Percentiles rank a stretch among this genome's conserved stretches.
These are phyloP conservation scores for Salix udensis DNA, from an alignment of 345 rosid genomes.

Conservation along the genomic window DNA sequence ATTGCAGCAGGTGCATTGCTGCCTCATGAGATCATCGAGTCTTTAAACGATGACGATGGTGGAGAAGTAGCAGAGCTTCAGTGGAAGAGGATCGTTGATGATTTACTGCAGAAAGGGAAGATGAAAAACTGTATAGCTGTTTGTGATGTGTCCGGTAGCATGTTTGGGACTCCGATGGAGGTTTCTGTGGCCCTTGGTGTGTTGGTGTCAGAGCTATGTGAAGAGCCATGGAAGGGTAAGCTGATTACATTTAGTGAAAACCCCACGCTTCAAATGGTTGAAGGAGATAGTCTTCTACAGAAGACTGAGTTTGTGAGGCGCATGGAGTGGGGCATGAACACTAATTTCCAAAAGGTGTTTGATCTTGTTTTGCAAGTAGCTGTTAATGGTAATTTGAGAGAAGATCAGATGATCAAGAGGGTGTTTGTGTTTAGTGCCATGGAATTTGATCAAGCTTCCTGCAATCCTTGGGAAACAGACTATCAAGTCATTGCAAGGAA, in stretches of 20 bases:
- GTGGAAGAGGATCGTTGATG: slow-evolving; percentile 65
- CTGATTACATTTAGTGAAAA: slow-evolving; percentile 47
- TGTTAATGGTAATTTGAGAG: slow-evolving; percentile 36
- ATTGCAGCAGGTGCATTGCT: slow-evolving; percentile 62
- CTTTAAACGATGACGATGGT: slow-evolving; percentile 34
- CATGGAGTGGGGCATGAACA: slow-evolving; percentile 37
- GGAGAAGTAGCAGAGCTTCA: slow-evolving; percentile 57
- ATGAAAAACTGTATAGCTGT: slow-evolving; percentile 52
- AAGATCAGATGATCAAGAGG: slow-evolving; percentile 54
- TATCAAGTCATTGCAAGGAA: slow-evolving; percentile 40
- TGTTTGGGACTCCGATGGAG: slow-evolving; percentile 45
- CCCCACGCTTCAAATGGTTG: slow-evolving; percentile 38
- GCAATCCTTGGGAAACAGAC: slow-evolving; percentile 49
- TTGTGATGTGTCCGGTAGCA: slow-evolving; percentile 59
- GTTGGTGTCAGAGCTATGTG: slow-evolving; percentile 48
- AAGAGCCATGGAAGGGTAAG: slow-evolving; percentile 70
- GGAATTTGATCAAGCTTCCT: slow-evolving; percentile 55
- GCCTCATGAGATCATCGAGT: slow-evolving; percentile 52
- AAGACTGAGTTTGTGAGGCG: slow-evolving; percentile 37
- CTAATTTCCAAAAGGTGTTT: slow-evolving; percentile 51
- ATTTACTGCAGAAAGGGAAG: slow-evolving; percentile 40
- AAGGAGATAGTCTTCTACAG: slow-evolving; percentile 31
- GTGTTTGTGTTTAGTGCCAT: slow-evolving; percentile 69
- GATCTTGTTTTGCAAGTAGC: slow-evolving; percentile 52
- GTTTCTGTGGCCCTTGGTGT: slow-evolving; percentile 54